Conservation (phyloP, 441 rosid genomes). For the Caryocar brasiliense region DNA sequence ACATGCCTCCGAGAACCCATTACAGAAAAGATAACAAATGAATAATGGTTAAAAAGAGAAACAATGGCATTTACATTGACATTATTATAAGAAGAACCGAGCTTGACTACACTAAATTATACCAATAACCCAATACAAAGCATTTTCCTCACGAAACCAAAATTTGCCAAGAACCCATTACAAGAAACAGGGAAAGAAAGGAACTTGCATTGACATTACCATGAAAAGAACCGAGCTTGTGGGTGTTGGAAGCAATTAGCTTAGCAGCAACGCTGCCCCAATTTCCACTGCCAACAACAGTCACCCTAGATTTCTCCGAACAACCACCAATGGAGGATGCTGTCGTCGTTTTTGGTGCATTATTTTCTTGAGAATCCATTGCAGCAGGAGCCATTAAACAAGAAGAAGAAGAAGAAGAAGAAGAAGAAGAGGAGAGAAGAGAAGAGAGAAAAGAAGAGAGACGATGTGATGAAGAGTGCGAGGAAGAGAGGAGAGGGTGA, state of each 20-base stretch:
- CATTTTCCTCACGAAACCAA: too few species aligned
- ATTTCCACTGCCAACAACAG: slow-evolving; percentile 91
- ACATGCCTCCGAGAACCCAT: too few species aligned
- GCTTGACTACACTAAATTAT: too few species aligned
- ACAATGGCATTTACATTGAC: too few species aligned
- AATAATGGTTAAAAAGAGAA: too few species aligned
- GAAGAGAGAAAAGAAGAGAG: slow-evolving; percentile 13
- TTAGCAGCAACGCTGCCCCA: slow-evolving; percentile 98
- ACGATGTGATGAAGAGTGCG: slow-evolving; percentile 23
- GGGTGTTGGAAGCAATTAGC: slow-evolving; percentile 86
- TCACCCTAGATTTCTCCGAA: slow-evolving; percentile 45
- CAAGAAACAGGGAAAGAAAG: not conserved
- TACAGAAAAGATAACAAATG: too few species aligned
- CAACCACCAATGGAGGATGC: not conserved
- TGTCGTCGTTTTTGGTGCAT: not conserved
- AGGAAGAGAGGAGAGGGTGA: slow-evolving; percentile 15
- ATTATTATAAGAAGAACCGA: too few species aligned
- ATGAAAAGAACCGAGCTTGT: slow-evolving; percentile 62
- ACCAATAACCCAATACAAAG: too few species aligned
- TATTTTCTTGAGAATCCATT: slow-evolving; percentile 10
- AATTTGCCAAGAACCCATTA: not conserved
- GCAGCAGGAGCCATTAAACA: slow-evolving; percentile 34
- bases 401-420: slow-evolving; percentile 10
- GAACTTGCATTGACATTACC: slow-evolving; percentile 38
- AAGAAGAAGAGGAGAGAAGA: slow-evolving; percentile 10